Base-by-base conservation (phyloP, 2,329 filamentous ascomycete genomes). In the Cercospora citrullina region DNA sequence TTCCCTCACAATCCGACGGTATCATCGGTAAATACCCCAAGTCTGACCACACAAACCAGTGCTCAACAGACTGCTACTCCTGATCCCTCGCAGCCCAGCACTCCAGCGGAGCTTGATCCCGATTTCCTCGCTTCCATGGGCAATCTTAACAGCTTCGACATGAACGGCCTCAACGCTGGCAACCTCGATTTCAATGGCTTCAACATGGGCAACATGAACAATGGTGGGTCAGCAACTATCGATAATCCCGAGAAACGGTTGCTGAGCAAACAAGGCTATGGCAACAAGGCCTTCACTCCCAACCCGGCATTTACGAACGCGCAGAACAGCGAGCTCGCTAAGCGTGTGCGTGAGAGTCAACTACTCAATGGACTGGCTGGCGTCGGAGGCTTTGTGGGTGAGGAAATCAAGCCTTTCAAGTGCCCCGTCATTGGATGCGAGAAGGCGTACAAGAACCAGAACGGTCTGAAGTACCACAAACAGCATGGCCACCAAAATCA, bases 391-490 rank as follows among this genome's bases (percentile, higher is more conserved):
- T 81, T 80, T 77, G 85, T 87, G 67, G 90, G 90, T 16, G 94
- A 98, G 78, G 94, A 99, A 78, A 93, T 96, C 76, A 99, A 98
- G 81, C 95, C 95, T 0, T 99, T 97, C 85, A 92, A 94, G 79
- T 99, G 95, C 76, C 95, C 95, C 1, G 95, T 99, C 61, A 96
- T 99, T 78, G 95, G 95, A 5, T 99, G 95, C 77, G 95, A 98
- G 80, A 99, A 99, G 84, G 94, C 95, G 0, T 99, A 99, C 84
- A 99, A 99, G 86, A 99, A 99, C 80, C 95, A 98, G 79, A 99
- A 99, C 74, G 95, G 95, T 60, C 85, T 99, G 66, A 99, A 98
- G 87, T 99, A 93, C 75, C 89, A 91, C 81, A 90, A 90, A 81
- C 74, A 89, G 80, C 95, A 99, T 75, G 95, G 95, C 18, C 95